Evolutionary conservation across 1,284 basidiomycete genomes (phyloP).

Genomic region (Naganishia albida): DNA sequence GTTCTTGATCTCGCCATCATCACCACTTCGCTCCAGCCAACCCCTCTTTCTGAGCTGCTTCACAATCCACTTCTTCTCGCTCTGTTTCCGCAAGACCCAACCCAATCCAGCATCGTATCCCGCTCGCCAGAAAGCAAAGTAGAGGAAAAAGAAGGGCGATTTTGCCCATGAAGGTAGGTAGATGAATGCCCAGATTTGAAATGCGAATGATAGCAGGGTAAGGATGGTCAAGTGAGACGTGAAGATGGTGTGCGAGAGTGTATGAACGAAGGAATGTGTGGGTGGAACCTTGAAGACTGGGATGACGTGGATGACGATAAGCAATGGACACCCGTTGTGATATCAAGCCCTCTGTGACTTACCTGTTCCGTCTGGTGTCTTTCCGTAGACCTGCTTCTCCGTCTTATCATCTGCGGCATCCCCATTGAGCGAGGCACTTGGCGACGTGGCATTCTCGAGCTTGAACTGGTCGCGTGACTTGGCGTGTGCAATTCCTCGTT

Average conservation of each 20-base stretch:
- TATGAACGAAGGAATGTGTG: slow-evolving; percentile 91
- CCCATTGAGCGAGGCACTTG: neutral
- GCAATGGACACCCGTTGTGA: neutral
- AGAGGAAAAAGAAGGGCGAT: slow-evolving; percentile 51
- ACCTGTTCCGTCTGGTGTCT: slow-evolving; percentile 81
- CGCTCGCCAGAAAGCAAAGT: slow-evolving; percentile 87
- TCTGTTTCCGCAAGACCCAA: slow-evolving; percentile 90
- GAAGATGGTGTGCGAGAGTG: slow-evolving; percentile 81
- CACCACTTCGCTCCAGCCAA: slow-evolving; percentile 70
- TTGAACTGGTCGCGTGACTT: slow-evolving; percentile 10
- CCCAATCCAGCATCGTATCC: slow-evolving; percentile 93
- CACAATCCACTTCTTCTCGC: slow-evolving; percentile 91
- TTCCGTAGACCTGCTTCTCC: slow-evolving; percentile 62
- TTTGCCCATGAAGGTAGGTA: slow-evolving; percentile 59
- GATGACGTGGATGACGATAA: slow-evolving; percentile 23
- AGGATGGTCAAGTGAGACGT: slow-evolving; percentile 90
- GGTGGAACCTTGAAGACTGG: slow-evolving; percentile 90
- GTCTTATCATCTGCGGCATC: neutral
- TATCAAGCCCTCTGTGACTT: slow-evolving; percentile 39
- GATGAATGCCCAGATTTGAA: slow-evolving; percentile 78
- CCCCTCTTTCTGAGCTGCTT: slow-evolving; percentile 73
- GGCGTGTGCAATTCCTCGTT: neutral
- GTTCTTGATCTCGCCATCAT: slow-evolving; percentile 55
- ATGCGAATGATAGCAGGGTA: slow-evolving; percentile 73
- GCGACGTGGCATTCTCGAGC: neutral